Base-by-base conservation (phyloP, 345 rosid genomes). In the Bretschneidera sinensis region DNA sequence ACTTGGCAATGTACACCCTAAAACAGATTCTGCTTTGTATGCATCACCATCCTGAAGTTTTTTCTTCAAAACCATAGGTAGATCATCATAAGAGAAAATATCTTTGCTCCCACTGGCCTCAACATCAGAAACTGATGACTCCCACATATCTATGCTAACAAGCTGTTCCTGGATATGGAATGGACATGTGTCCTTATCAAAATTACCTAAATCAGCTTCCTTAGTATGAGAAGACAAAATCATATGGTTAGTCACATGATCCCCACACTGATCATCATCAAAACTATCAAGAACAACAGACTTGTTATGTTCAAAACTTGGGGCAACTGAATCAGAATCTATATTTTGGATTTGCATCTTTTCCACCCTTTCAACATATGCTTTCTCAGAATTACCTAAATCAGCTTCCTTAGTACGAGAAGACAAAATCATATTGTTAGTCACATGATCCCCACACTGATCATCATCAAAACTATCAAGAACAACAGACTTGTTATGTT, bases 401-500 rank as follows among this genome's bases (percentile, higher is more conserved):
- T 62, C 75, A 43, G 66, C 23, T 58, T 80, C 69, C 52, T 61
- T 60, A 59, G 21, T 18, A 24, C 61, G 51, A 22, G 63, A 54
- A 70, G 72, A 62, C 15, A 49, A 57, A 43, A 54, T 31, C 48
- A 55, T 50, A 43, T 58, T 66, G 16, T 74, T 59, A 54, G 62
- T 73, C 19, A 51, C 67, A 47, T 33, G 62, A 58, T 49, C 61
- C 24, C 51, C 70, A 68, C 51, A 54, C 51, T 61, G 75, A 60
- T 70, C 73, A 70, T 75, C 76, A 66, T 83, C 81, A 68, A 73
- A 77, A 72, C 81, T 82, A 73, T 83, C 86, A 17, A 70, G 74
- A 62, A 69, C 66, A 68, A 76, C 49, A 50, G 65, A 31, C 9
- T 65, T 69, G 65, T 53, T 51, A 70, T 60, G 56, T 52, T 76